phyloP scores from a whole-genome alignment of 768 basidiomycete species.

The Rossbeevera mucosa region DNA sequence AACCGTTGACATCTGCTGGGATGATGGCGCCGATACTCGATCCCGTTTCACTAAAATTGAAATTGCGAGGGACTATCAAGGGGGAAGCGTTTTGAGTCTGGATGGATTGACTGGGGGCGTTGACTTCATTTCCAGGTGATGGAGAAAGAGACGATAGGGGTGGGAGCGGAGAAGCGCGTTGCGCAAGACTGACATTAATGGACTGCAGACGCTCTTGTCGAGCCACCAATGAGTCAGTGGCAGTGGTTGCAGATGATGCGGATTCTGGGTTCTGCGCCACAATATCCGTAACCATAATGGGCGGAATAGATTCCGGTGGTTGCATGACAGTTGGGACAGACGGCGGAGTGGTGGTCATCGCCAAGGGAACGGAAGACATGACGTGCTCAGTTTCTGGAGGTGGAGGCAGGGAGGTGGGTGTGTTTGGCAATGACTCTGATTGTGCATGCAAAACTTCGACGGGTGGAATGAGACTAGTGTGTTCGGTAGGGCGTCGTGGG shows the following conservation, averaged over 20 bases:
- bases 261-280: neutral
- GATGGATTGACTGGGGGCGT: neutral
- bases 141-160: constrained; percentile 7
- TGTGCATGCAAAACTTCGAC: constrained; percentile 24
- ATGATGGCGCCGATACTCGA: neutral
- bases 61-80: constrained; percentile 5
- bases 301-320: neutral
- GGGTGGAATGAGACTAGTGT: constrained; percentile 28
- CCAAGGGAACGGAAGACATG: neutral
- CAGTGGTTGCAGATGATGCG: neutral
- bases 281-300: neutral
- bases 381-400: neutral
- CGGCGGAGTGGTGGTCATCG: neutral
- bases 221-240: constrained; percentile 5
- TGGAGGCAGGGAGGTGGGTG: constrained; percentile 9
- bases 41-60: neutral
- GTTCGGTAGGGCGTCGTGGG: neutral
- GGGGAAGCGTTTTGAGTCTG: neutral
- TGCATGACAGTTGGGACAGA: neutral
- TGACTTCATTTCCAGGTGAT: constrained; percentile 1
- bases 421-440: constrained; percentile 17
- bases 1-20: neutral
- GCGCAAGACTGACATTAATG: constrained; percentile 11
- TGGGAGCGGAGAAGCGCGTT: constrained; percentile 3
- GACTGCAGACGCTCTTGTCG: constrained; percentile 15